Evolutionary conservation across 2,329 filamentous ascomycete genomes (phyloP), one percentile per base, ranked within the genome.

Genomic region (Aspergillus fumigatus): DNA sequence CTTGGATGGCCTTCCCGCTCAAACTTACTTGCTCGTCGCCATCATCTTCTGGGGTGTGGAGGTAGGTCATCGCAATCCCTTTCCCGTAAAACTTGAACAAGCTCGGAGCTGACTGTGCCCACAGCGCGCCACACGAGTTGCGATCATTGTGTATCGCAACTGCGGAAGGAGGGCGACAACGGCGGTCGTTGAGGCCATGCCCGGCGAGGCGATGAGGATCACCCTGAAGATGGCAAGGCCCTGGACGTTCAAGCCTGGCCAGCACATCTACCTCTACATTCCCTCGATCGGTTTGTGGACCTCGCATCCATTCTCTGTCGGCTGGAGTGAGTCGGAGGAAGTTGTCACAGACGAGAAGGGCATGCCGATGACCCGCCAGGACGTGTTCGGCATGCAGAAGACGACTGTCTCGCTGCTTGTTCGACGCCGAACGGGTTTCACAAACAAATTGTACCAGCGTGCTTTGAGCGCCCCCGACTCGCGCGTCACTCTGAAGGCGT

Each of bases 351-450:
- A 72, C 38, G 74, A 78, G 61, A 77, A 77, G 56, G 71, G 71
- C 4, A 64, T 77, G 23, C 71, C 73, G 3, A 77, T 80, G 67
- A 76, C 74, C 47, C 75, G 75, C 45, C 77, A 81, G 64, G 83
- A 86, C 58, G 72, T 83, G 11, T 74, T 81, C 51, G 74, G 74
- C 35, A 66, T 76, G 14, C 75, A 77, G 61, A 81, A 81, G 65
- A 80, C 80, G 1, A 84, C 80, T 21, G 84, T 96, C 58, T 92
- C 89, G 0, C 90, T 97, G 66, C 81, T 97, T 65, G 88, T 97
- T 64, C 90, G 90, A 59, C 90, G 92, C 27, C 89, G 94, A 58
- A 92, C 88, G 0, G 93, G 93, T 29, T 88, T 96, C 77, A 97
- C 94, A 7, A 85, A 90, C 67, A 86, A 86, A 65, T 84, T 97